Conservation (phyloP, 2,329 filamentous ascomycete species). For the Passalora sequoiae region DNA sequence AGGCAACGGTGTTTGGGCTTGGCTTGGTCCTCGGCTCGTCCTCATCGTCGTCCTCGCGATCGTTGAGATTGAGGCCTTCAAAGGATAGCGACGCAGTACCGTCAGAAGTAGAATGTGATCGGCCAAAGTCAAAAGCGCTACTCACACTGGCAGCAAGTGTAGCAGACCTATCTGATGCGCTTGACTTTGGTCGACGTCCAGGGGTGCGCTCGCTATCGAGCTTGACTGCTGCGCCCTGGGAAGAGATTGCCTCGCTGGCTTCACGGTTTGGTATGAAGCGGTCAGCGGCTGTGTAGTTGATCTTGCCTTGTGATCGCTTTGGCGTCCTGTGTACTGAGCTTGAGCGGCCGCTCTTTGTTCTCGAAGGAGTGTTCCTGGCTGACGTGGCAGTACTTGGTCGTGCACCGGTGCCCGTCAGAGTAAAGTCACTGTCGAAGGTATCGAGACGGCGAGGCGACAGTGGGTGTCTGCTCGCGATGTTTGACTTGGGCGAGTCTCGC, state of each 20-base stretch:
- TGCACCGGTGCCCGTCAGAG: conserved; percentile 75
- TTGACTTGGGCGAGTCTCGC: conserved; percentile 91
- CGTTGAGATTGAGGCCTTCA: conserved; percentile 71
- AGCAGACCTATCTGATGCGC: conserved; percentile 63
- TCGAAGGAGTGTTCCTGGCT: conserved; percentile 42
- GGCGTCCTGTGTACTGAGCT: conserved; percentile 32
- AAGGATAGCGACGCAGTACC: conserved; percentile 59
- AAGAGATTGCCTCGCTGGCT: conserved; percentile 78
- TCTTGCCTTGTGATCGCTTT: conserved; percentile 62
- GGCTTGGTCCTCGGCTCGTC: conserved; percentile 60
- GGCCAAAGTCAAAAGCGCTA: conserved; percentile 58
- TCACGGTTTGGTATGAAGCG: conserved; percentile 93
- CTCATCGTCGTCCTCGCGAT: conserved; percentile 62
- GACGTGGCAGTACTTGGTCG: conserved; percentile 34
- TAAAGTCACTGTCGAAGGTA: conserved; percentile 87
- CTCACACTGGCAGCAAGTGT: conserved; percentile 68
- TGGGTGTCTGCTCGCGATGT: conserved; percentile 67
- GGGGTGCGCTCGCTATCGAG: conserved; percentile 67
- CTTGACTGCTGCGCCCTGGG: conserved; percentile 70
- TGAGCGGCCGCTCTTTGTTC: conserved; percentile 40
- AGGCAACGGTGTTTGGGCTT: conserved; percentile 81
- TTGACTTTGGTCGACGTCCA: conserved; percentile 61
- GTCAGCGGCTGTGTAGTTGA: conserved; percentile 58
- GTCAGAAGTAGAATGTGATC: conserved; percentile 57
- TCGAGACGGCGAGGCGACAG: conserved; percentile 80